Base-by-base conservation (phyloP, 2,329 filamentous ascomycete genomes). In the Fusarium solani-melongenae region DNA sequence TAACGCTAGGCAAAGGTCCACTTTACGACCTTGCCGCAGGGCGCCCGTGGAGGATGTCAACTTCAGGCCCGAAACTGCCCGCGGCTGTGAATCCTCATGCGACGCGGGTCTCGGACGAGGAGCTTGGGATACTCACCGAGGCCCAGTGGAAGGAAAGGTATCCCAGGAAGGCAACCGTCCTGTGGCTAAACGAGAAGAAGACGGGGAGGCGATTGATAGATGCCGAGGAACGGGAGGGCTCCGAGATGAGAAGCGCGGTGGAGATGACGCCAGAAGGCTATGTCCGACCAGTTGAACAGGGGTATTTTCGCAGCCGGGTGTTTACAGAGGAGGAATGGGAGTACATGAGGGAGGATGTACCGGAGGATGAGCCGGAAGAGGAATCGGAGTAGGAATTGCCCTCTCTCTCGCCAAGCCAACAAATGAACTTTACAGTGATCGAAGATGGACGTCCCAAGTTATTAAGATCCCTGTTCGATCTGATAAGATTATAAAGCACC, bases 201-300 rank as follows among this genome's bases (percentile, higher is more conserved):
- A 12, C 46, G 1, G 66, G 63, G 3, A 56, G 56, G 24, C 17
- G 46, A 10, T 49, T 68, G 8, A 39, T 57, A 33, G 56, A 51
- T 56, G 63, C 36, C 1, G 63, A 68, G 11, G 56, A 62, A 8
- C 55, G 46, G 8, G 41, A 51, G 12, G 66, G 46, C 1, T 31
- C n/a, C 55, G 63, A 67, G 9, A 14, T 27, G 34, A 27, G n/a
- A 15, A 22, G 24, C 3, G 0, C 39, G 4, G 63, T 41, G 4
- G 63, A 68, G 9, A 56, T 27, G 14, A 68, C 63, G 2, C 66
- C 66, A 1, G 3, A 20, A 6, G 63, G 63, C 8, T 68, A 36
- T 36, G 31, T 24, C 2, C 39, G 62, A 39, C 3, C 15, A 44
- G 5, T 6, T 44, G 22, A 77, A 36, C 33, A 24, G 6, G 12